Evolutionary conservation across 2,329 filamentous ascomycete genomes (phyloP), one percentile per base, ranked within the genome.

Genomic region (Colletotrichum lindemuthianum): DNA sequence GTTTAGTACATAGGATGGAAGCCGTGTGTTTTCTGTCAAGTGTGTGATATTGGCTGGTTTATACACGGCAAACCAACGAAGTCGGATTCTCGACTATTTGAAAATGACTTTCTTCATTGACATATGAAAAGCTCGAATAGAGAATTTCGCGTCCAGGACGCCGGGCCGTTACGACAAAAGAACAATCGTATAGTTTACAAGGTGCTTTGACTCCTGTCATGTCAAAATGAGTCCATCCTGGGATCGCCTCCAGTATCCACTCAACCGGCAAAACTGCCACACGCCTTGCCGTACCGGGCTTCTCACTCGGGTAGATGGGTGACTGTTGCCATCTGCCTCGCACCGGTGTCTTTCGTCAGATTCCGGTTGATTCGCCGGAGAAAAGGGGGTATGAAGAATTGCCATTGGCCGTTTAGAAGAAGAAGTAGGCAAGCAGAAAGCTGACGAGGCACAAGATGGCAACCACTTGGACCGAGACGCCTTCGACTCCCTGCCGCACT

Each of bases 391-490:
- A 49, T 44, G 40, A 39, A n/a, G 45, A 16, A 37, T 56, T 34
- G 37, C 40, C 50, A 41, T 43, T 13, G 41, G 50, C 2, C 36
- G 69, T 67, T 84, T 89, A 99, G 79, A 99, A 99, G 83, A 99
- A 93, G 78, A 98, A 88, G 80, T 97, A 99, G 59, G 93, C 96
- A 71, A 98, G 86, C 74, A 99, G 79, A 82, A 99, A 99, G 82
- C 92, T 94, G 68, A 97, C 72, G 72, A 99, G 82, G 76, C 94
- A 97, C 47, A 99, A 82, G 24, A 88, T 82, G 24, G 96, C 95
- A 48, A 92, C 92, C 67, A 95, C 87, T 76, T 95, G 90, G 53
- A 99, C 88, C 1, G 96, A 90, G 4, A 99, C 95, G 24, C 96
- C 95, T 71, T 93, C 88, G 69, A 75, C 73, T 7, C 79, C 89